Percentiles rank a stretch among this genome's conserved stretches.
Conservation (phyloP, 176 grass and related monocot species). For the Zea mays region Zm-B73-REFERENCE-NAM-5.0 NC_050098.1:221052501-221053000, state of each 20-base stretch:
- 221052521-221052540: no score
- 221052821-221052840: background rate
- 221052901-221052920: background rate
- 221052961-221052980: background rate
- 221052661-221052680: no score
- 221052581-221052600: no score
- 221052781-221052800: slow-evolving; percentile 1
- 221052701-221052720: slow-evolving; percentile 3
- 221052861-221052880: background rate
- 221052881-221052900: background rate
- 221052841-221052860: background rate
- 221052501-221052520: background rate
- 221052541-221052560: no score
- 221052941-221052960: background rate
- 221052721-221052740: background rate
- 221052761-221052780: background rate
- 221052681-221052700: background rate
- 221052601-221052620: no score
- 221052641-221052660: no score
- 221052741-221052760: background rate
- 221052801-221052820: background rate
- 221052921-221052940: background rate
- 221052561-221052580: no score
- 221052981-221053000: background rate
- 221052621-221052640: no score